These are phyloP conservation scores for Straminergon stramineum DNA, from an alignment of 225 moss, liverwort and hornwort species.

Conservation along the genomic window DNA sequence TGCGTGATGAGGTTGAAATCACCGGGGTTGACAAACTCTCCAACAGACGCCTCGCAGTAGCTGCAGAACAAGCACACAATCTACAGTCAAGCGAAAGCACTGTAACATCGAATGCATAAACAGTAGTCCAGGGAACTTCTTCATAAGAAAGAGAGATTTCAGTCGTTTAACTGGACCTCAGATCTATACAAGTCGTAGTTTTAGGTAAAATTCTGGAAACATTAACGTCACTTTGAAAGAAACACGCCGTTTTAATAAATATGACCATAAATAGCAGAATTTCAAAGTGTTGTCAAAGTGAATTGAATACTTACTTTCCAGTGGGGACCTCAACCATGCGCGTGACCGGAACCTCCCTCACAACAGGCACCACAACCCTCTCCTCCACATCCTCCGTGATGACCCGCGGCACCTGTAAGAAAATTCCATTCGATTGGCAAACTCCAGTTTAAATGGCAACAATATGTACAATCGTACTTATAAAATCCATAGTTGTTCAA, in stretches of 20 bases:
- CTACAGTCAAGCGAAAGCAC: neutral
- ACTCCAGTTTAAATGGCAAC: neutral
- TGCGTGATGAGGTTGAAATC: conserved; percentile 49
- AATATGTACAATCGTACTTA: too few relatives aligned
- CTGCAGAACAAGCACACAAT: neutral
- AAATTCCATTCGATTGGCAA: too few relatives aligned
- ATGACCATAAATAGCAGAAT: neutral
- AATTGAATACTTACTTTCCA: conserved; percentile 20
- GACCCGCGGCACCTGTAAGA: conserved; percentile 19
- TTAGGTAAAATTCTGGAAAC: too few relatives aligned
- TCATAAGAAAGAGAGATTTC: neutral
- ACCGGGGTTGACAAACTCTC: conserved; percentile 50
- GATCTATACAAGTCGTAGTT: neutral
- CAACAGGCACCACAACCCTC: conserved; percentile 30
- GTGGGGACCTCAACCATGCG: conserved; percentile 42
- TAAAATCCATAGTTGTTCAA: too few relatives aligned
- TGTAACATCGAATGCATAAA: neutral
- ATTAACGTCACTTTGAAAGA: neutral
- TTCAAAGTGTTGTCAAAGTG: neutral
- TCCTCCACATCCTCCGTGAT: conserved; percentile 59
- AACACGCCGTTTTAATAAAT: neutral
- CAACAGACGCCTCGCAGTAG: conserved; percentile 54
- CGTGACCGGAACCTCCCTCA: conserved; percentile 37
- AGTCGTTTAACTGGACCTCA: neutral
- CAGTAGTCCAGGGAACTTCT: too few relatives aligned